Evolutionary conservation across 805 yeast species (phyloP).

Genomic region (Schizosaccharomyces octosporus): DNA sequence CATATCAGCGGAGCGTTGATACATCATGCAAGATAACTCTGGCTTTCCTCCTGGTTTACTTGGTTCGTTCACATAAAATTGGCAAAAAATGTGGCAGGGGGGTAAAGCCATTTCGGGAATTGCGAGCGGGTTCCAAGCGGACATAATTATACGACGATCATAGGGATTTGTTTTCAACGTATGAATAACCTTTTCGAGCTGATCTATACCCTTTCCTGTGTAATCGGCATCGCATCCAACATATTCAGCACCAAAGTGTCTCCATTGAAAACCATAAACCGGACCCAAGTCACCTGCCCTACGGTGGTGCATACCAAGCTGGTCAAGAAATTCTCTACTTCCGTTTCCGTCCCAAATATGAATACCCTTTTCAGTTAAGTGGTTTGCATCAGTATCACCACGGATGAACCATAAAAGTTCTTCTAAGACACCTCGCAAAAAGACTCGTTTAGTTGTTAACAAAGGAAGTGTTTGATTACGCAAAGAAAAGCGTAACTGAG

Average conservation of each 20-base stretch:
- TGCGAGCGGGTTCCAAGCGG: slow-evolving; percentile 98
- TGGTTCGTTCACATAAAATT: slow-evolving; percentile 47
- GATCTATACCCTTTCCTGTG: slow-evolving; percentile 73
- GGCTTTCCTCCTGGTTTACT: slow-evolving; percentile 20
- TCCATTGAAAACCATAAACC: slow-evolving; percentile 97
- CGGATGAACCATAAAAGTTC: slow-evolving; percentile 82
- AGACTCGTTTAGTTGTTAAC: slow-evolving; percentile 78
- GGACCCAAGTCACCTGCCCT: slow-evolving; percentile 93
- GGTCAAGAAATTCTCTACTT: slow-evolving; percentile 68
- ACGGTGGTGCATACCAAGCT: slow-evolving; percentile 52
- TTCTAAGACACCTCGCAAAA: slow-evolving; percentile 64
- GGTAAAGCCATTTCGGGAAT: slow-evolving; percentile 87
- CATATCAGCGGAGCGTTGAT: slow-evolving; percentile 97
- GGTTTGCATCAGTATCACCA: slow-evolving; percentile 73
- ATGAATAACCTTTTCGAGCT: slow-evolving; percentile 52
- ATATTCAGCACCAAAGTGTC: slow-evolving; percentile 93
- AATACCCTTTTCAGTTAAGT: slow-evolving; percentile 60
- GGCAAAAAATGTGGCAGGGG: slow-evolving; percentile 92
- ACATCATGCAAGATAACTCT: slow-evolving; percentile 60
- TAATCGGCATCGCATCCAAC: slow-evolving; percentile 70
- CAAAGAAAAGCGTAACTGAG: slow-evolving; percentile 66
- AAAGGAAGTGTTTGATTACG: slow-evolving; percentile 57
- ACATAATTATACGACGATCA: slow-evolving; percentile 78
- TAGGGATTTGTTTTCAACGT: slow-evolving; percentile 72
- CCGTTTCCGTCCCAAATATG: slow-evolving; percentile 98